Evolutionary conservation across 495 filamentous ascomycete genomes (phyloP).

Genomic region (Podospora conica): DNA sequence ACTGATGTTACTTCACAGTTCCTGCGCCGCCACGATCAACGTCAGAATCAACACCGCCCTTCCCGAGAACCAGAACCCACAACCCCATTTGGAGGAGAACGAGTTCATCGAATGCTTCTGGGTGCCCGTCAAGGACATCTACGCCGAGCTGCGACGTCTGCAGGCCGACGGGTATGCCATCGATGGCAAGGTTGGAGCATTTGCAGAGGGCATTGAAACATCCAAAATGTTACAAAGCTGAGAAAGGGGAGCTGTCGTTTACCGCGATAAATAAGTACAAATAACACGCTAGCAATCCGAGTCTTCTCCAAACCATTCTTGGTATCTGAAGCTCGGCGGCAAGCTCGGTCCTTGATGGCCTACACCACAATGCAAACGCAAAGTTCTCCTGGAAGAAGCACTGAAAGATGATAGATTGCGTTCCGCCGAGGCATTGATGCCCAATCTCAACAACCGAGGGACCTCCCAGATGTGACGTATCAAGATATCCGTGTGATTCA

Average conservation of each 20-base stretch:
- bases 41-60: constrained; percentile 55
- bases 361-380: no score
- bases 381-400: no score
- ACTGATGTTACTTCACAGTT: constrained; percentile 45
- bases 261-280: no score
- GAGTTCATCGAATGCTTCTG: constrained; percentile 74
- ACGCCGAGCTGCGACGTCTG: constrained; percentile 48
- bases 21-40: constrained; percentile 63
- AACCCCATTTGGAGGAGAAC: constrained; percentile 63
- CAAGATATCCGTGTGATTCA: not conserved
- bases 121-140: constrained; percentile 53
- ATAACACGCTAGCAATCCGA: no score
- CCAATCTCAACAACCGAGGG: not conserved
- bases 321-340: no score
- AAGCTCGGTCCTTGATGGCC: no score
- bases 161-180: constrained; percentile 62
- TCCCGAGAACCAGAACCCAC: constrained; percentile 52
- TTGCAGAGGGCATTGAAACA: constrained; percentile 65
- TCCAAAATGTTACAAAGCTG: not conserved
- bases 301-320: no score
- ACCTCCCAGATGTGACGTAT: not conserved
- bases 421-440: no score
- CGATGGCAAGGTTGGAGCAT: constrained; percentile 65
- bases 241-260: no score
- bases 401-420: no score